phyloP scores from a whole-genome alignment of 495 filamentous ascomycete species.

The Mytilinidion resinicola region DNA sequence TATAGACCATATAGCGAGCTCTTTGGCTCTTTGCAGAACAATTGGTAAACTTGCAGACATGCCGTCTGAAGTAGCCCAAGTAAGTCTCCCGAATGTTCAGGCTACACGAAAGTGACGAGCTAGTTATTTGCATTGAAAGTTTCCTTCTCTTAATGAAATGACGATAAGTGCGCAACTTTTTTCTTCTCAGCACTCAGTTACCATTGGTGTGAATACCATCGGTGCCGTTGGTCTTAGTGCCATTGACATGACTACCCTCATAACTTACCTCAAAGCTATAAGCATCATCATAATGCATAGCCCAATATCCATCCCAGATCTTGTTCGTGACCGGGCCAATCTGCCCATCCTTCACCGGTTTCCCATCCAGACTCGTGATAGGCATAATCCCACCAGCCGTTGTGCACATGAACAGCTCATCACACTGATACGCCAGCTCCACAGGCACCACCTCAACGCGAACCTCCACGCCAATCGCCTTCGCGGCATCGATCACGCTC shows the following conservation, averaged over 20 bases:
- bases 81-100: too few relatives aligned
- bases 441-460: slow-evolving; percentile 28
- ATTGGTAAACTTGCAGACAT: too few relatives aligned
- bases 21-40: too few relatives aligned
- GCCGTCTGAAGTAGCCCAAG: too few relatives aligned
- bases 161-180: too few relatives aligned
- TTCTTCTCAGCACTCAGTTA: too few relatives aligned
- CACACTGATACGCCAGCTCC: slow-evolving; percentile 30
- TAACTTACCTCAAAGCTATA: slow-evolving; percentile 30
- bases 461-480: slow-evolving; percentile 2
- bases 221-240: too few relatives aligned
- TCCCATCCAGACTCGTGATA: slow-evolving; percentile 36
- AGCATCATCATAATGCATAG: slow-evolving; percentile 34
- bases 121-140: too few relatives aligned
- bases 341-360: slow-evolving; percentile 34
- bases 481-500: slow-evolving; percentile 14
- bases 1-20: too few relatives aligned
- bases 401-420: slow-evolving; percentile 40
- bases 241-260: background rate
- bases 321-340: slow-evolving; percentile 37
- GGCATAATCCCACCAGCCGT: slow-evolving; percentile 42
- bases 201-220: too few relatives aligned
- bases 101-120: too few relatives aligned
- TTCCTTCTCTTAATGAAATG: too few relatives aligned
- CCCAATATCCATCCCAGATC: slow-evolving; percentile 43